These are phyloP conservation scores for Neophaeococcomyces mojaviensis DNA, from an alignment of 2,329 filamentous ascomycete genomes.

Conservation along the genomic window DNA sequence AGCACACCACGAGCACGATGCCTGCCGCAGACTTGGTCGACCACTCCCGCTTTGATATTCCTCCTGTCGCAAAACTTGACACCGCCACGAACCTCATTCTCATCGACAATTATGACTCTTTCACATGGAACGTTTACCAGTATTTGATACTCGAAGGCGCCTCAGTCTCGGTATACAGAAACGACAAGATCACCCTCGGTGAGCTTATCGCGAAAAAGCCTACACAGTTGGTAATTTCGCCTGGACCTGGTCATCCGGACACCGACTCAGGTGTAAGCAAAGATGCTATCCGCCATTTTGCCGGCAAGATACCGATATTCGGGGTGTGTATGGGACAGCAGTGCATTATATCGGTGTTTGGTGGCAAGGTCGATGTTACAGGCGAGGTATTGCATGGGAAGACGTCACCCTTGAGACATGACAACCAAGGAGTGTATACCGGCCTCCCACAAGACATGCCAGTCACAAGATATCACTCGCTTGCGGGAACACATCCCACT, in stretches of 20 bases:
- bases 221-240: constrained; percentile 89
- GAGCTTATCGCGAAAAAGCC: constrained; percentile 76
- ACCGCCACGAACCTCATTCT: constrained; percentile 86
- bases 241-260: constrained; percentile 84
- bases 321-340: constrained; percentile 99
- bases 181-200: constrained; percentile 81
- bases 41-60: constrained; percentile 79
- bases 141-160: constrained; percentile 96
- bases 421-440: constrained; percentile 83
- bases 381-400: constrained; percentile 97
- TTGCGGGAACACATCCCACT: constrained; percentile 83
- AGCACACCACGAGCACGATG: constrained; percentile 28
- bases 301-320: constrained; percentile 87
- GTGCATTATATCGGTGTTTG: constrained; percentile 92
- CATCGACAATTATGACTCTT: constrained; percentile 99
- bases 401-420: constrained; percentile 83
- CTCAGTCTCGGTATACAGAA: constrained; percentile 79
- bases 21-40: constrained; percentile 53
- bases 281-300: constrained; percentile 82
- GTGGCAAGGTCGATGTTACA: constrained; percentile 82
- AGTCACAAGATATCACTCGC: constrained; percentile 91
- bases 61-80: constrained; percentile 62
- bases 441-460: constrained; percentile 72
- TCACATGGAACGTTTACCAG: constrained; percentile 99
- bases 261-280: constrained; percentile 91